phyloP scores from a whole-genome alignment of 2,329 filamentous ascomycete genomes.

The Coleophoma eucalyptorum region DNA sequence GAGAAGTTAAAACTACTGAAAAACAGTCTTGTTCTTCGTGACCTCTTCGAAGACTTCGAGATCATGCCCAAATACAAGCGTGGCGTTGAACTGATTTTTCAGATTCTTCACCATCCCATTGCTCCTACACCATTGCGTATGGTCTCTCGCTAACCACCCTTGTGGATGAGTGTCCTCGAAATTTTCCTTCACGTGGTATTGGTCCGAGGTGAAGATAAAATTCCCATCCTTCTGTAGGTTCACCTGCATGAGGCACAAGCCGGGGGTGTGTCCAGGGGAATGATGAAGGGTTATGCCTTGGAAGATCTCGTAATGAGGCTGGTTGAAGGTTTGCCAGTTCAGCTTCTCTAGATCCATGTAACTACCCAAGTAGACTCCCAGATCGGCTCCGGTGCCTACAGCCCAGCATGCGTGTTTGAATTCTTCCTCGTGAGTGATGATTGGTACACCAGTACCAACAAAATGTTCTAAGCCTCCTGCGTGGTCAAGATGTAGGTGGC shows the following conservation, averaged over 20 bases:
- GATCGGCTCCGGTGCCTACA: conserved; percentile 31
- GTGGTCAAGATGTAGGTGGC: conserved; percentile 40
- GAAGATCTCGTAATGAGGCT: conserved; percentile 27
- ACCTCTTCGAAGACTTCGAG: no score
- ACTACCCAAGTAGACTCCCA: conserved; percentile 28
- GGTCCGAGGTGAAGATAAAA: background rate
- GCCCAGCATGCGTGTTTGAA: conserved; percentile 38
- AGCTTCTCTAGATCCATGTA: conserved; percentile 30
- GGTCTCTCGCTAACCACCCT: conserved; percentile 30
- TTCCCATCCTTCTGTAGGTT: background rate
- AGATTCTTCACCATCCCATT: conserved; percentile 23
- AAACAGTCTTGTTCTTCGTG: no score
- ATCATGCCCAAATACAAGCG: no score
- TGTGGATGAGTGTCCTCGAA: conserved; percentile 23
- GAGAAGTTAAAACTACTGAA: no score
- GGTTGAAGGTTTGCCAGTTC: conserved; percentile 34
- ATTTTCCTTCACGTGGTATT: background rate
- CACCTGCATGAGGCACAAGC: background rate
- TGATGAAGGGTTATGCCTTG: conserved; percentile 22
- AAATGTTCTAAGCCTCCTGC: conserved; percentile 40
- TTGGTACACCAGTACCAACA: conserved; percentile 31
- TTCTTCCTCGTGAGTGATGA: conserved; percentile 39
- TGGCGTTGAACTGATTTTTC: no score
- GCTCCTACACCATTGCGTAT: conserved; percentile 30
- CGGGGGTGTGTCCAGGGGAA: background rate